These are phyloP conservation scores for Paecilomyces variotii DNA, from an alignment of 2,329 filamentous ascomycete species.

Conservation along the genomic window DNA sequence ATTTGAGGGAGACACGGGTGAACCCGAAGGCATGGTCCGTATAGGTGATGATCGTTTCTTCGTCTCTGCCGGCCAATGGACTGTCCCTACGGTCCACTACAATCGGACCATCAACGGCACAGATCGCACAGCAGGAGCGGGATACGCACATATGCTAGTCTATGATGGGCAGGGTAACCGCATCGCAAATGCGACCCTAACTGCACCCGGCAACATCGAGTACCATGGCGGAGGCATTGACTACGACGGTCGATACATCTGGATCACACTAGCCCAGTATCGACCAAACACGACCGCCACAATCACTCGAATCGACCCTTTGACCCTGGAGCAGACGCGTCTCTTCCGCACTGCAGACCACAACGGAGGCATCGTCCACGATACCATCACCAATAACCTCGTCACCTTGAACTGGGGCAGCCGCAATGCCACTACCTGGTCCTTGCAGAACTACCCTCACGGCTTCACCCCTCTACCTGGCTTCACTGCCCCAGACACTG, in stretches of 20 bases:
- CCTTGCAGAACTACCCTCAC: conserved; percentile 26
- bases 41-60: conserved; percentile 38
- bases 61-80: conserved; percentile 40
- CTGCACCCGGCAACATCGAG: conserved; percentile 27
- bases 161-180: conserved; percentile 36
- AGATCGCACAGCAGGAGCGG: conserved; percentile 41
- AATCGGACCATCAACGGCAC: conserved; percentile 56
- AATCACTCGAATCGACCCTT: conserved; percentile 33
- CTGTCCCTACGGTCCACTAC: conserved; percentile 31
- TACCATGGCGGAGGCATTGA: conserved; percentile 45
- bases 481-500: conserved; percentile 15
- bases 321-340: conserved; percentile 24
- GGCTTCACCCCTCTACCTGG: conserved; percentile 9
- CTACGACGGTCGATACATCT: conserved; percentile 41
- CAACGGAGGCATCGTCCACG: conserved; percentile 41
- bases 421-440: conserved; percentile 27
- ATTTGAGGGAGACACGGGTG: conserved; percentile 40
- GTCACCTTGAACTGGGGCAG: conserved; percentile 42
- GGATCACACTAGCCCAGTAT: conserved; percentile 42
- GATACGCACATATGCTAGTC: conserved; percentile 40
- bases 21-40: conserved; percentile 43
- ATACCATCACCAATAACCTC: conserved; percentile 27
- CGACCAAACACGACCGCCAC: conserved; percentile 41
- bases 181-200: conserved; percentile 40
- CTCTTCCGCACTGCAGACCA: conserved; percentile 36